Percentiles rank a stretch among this genome's conserved stretches.
Evolutionary conservation across 306 rosid species (phyloP).

Genomic region (Spatholobus suberectus): DNA sequence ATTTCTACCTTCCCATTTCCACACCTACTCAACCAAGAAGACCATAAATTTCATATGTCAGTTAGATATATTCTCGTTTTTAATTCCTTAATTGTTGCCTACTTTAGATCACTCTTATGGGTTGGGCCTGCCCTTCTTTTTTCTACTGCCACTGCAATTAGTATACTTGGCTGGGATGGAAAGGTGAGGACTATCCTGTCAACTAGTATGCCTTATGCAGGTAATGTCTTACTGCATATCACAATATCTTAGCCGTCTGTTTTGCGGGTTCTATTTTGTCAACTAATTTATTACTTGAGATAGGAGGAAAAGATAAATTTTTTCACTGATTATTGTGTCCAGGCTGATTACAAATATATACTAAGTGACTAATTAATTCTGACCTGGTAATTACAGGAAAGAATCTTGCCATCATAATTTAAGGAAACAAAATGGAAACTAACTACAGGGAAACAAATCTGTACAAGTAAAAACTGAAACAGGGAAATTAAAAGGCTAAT

Average conservation of each 20-base stretch:
- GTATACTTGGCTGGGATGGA: slow-evolving; percentile 98
- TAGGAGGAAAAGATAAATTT: not conserved
- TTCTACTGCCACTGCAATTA: slow-evolving; percentile 89
- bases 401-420: not conserved
- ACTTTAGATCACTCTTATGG: slow-evolving; percentile 98
- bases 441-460: not conserved
- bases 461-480: not conserved
- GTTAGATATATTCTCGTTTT: slow-evolving; percentile 37
- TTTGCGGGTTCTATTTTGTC: slow-evolving; percentile 14
- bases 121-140: slow-evolving; percentile 97
- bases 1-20: slow-evolving; percentile 36
- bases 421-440: too few relatives aligned
- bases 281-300: not conserved
- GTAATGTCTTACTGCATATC: slow-evolving; percentile 51
- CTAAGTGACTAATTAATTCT: not conserved
- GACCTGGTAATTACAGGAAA: not conserved
- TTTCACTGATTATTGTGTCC: not conserved
- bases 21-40: slow-evolving; percentile 22
- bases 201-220: slow-evolving; percentile 79
- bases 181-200: slow-evolving; percentile 93
- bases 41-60: slow-evolving; percentile 21
- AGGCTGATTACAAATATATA: not conserved
- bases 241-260: slow-evolving; percentile 29
- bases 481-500: slow-evolving; percentile 2
- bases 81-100: slow-evolving; percentile 62